Percentiles rank a stretch among this genome's conserved stretches.
phyloP scores from a whole-genome alignment of 73 alveolate genomes.

The Diophrys appendiculata region DNA sequence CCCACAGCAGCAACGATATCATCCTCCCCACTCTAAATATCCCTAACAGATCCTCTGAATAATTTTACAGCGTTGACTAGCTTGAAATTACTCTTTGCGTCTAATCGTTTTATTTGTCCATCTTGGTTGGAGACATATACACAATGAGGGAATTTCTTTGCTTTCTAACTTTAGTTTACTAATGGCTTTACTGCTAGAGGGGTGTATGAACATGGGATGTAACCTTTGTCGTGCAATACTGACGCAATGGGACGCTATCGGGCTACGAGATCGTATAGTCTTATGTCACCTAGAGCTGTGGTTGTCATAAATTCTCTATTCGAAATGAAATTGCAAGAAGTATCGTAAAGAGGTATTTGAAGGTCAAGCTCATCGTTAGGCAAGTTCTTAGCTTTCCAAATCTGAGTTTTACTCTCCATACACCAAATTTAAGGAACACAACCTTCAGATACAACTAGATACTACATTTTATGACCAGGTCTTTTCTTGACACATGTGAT shows the following conservation, averaged over 20 bases:
- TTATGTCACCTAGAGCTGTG: slow-evolving; percentile 59
- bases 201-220: neutral
- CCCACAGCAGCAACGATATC: slow-evolving; percentile 56
- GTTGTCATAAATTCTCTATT: slow-evolving; percentile 31
- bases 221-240: neutral
- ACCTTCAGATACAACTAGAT: neutral
- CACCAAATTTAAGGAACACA: slow-evolving; percentile 40
- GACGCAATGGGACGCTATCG: slow-evolving; percentile 9
- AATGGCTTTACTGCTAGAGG: neutral
- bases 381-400: slow-evolving; percentile 57
- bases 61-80: slow-evolving; percentile 44
- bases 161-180: slow-evolving; percentile 12
- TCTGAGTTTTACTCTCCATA: slow-evolving; percentile 7
- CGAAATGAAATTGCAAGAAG: slow-evolving; percentile 20
- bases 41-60: slow-evolving; percentile 48
- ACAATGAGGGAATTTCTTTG: neutral
- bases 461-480: neutral
- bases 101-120: slow-evolving; percentile 49
- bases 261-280: slow-evolving; percentile 50
- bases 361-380: slow-evolving; percentile 63
- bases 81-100: slow-evolving; percentile 36
- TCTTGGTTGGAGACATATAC: slow-evolving; percentile 44
- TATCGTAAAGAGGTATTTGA: slow-evolving; percentile 52
- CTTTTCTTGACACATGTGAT: neutral
- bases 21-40: slow-evolving; percentile 4